Base-by-base conservation (phyloP, 176 grass and related monocot species). In the Carex cristatella region DNA sequence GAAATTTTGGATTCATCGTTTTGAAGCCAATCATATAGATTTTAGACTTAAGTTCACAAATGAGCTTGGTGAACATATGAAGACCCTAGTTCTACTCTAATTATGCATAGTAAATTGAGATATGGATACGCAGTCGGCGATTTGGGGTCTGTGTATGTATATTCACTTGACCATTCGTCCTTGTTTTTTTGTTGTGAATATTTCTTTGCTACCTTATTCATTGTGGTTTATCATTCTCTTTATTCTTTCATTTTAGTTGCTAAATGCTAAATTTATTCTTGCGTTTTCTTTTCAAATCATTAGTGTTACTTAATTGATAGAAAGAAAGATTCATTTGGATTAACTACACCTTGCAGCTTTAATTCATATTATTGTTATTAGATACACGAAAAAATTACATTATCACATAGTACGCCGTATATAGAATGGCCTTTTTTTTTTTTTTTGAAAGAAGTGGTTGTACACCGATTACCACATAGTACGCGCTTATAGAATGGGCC, bases 171-270 rank as follows among this genome's bases (percentile, higher is more conserved):
- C 84, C 81, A 68, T 83, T 67, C 85, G 38, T 81, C 63, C 79
- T 74, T 87, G 81, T 83, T 94, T 82, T 61, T 61, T 55, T 89
- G 81, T 89, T 89, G 87, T 94, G 87, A 91, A 94, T 89, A 91
- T 91, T 91, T 67, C 31, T 89, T 87, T 88, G 51, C 74, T 79
- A 58, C 53, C 72, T 16, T 23, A 76, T 76, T 76, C 46, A 54
- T 53, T 76, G 72, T 76, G 55, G 72, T 76, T 76, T 76, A 76
- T 38, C 15, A 18, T 76, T 76, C 32, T 76, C 23, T 55, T 76
- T 76, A 76, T 76, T 76, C 48, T 76, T 76, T 55, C 72, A 76
- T 76, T 76, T 32, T 23, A 55, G 13, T 31, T 55, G 72, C 18
- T 75, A 75, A 30, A 74, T 49, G 72, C 18, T 75, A 75, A 74